phyloP scores from a whole-genome alignment of 1,284 basidiomycete genomes.

The Vanrija humicola region DNA sequence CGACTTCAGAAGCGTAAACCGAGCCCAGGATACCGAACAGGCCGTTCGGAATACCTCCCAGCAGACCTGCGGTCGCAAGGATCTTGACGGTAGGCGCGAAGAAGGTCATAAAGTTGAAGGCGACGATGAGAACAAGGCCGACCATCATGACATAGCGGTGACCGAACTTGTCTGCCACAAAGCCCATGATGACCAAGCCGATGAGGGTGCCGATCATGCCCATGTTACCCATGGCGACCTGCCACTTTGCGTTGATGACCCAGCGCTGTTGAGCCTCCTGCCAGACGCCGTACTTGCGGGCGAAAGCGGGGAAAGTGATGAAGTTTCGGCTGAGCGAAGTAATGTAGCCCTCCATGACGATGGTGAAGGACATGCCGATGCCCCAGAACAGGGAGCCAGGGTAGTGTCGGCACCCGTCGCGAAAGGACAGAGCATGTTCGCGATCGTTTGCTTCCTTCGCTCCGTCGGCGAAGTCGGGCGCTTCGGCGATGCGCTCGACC shows the following conservation, averaged over 20 bases:
- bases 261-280: not conserved
- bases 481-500: too few relatives aligned
- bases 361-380: too few relatives aligned
- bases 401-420: too few relatives aligned
- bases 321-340: slow-evolving; percentile 39
- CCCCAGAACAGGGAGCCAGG: too few relatives aligned
- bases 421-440: too few relatives aligned
- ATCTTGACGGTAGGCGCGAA: slow-evolving; percentile 12
- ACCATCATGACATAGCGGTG: not conserved
- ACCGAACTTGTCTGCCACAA: not conserved
- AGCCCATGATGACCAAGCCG: not conserved
- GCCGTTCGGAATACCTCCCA: not conserved
- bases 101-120: slow-evolving; percentile 41
- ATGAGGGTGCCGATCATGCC: not conserved
- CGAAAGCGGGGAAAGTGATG: slow-evolving; percentile 43
- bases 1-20: not conserved
- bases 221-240: not conserved
- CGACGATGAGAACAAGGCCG: not conserved
- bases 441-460: too few relatives aligned
- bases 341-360: slow-evolving; percentile 50
- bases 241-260: not conserved
- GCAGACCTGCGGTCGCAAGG: not conserved
- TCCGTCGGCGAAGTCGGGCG: too few relatives aligned
- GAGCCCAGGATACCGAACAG: not conserved
- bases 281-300: slow-evolving; percentile 30